A percentile compares a stretch with the other conserved stretches of the same genome.
These are phyloP conservation scores for Prinsepia uniflora DNA, from an alignment of 306 rosid species.

Conservation along the genomic window DNA sequence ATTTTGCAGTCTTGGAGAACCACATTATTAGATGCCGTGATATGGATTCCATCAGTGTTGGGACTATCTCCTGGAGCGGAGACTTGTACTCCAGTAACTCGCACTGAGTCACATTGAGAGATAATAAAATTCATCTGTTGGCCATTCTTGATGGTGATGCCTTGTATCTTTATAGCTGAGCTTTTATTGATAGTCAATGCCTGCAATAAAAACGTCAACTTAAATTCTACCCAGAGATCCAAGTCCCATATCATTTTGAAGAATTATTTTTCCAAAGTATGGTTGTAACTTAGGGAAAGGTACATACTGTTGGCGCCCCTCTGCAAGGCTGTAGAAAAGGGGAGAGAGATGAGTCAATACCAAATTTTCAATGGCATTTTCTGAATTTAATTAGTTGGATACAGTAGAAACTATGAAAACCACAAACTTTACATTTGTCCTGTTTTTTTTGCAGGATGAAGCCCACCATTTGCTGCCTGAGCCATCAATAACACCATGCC, in stretches of 20 bases:
- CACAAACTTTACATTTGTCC: slow-evolving; percentile 54
- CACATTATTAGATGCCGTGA: slow-evolving; percentile 82
- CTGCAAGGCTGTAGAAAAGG: slow-evolving; percentile 70
- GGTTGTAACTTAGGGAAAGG: slow-evolving; percentile 20
- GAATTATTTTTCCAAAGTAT: neutral
- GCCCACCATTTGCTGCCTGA: slow-evolving; percentile 99
- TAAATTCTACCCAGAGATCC: slow-evolving; percentile 19
- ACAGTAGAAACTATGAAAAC: slow-evolving; percentile 8
- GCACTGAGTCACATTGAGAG: slow-evolving; percentile 59
- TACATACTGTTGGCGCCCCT: slow-evolving; percentile 90
- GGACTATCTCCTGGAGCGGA: slow-evolving; percentile 89
- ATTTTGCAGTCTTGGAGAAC: slow-evolving; percentile 72
- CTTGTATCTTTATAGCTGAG: slow-evolving; percentile 61
- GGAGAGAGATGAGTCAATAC: slow-evolving; percentile 7
- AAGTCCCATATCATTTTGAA: slow-evolving; percentile 18
- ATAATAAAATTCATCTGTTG: slow-evolving; percentile 90
- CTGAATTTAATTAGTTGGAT: slow-evolving; percentile 10
- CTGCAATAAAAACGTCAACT: slow-evolving; percentile 45
- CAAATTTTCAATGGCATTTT: neutral
- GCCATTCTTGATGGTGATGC: slow-evolving; percentile 76
- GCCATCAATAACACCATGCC: slow-evolving; percentile 84
- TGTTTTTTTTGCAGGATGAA: slow-evolving; percentile 93
- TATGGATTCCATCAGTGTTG: slow-evolving; percentile 93
- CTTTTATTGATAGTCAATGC: slow-evolving; percentile 87
- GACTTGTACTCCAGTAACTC: slow-evolving; percentile 57